A percentile compares a stretch with the other conserved stretches of the same genome.
These are phyloP conservation scores for Triangularia setosa DNA, from an alignment of 2,329 filamentous ascomycete genomes.

Conservation along the genomic window DNA sequence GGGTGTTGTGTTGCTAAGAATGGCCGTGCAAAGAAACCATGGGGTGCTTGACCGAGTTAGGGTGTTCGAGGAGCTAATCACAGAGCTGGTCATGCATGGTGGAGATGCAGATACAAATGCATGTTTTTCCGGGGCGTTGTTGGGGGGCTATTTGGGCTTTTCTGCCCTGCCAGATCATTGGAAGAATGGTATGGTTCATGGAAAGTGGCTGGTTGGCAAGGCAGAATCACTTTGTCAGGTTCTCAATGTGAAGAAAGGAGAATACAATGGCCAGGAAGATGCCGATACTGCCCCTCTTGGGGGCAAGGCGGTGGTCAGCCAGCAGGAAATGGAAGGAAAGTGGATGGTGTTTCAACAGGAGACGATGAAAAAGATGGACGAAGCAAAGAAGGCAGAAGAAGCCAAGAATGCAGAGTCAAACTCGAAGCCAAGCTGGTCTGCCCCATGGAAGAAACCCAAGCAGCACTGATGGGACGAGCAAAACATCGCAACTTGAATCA, in stretches of 20 bases:
- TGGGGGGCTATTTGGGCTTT: conserved; percentile 47
- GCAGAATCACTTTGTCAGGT: conserved; percentile 38
- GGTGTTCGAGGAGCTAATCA: conserved; percentile 46
- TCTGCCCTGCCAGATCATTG: conserved; percentile 44
- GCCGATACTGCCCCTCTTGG: conserved; percentile 40
- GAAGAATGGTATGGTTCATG: conserved; percentile 44
- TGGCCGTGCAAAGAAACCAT: conserved; percentile 37
- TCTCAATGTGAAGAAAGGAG: conserved; percentile 35
- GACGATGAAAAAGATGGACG: conserved; percentile 15
- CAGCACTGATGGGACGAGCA: conserved; percentile 1
- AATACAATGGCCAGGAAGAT: conserved; percentile 35
- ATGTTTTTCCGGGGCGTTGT: conserved; percentile 47
- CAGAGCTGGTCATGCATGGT: conserved; percentile 46
- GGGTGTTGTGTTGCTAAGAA: conserved; percentile 41
- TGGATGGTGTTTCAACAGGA: conserved; percentile 25
- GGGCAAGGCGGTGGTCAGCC: conserved; percentile 36
- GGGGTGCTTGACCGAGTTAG: conserved; percentile 20
- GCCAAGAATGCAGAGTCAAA: background rate
- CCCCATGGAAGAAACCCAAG: conserved; percentile 15
- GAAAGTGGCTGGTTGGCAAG: conserved; percentile 44
- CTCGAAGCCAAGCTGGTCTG: conserved; percentile 11
- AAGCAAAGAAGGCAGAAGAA: conserved; percentile 13
- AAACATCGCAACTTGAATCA: background rate
- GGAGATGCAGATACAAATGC: conserved; percentile 55
- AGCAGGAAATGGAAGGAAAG: conserved; percentile 33